Evolutionary conservation across 2,329 filamentous ascomycete species (phyloP).

Genomic region (Ophiostoma triangulosporum): DNA sequence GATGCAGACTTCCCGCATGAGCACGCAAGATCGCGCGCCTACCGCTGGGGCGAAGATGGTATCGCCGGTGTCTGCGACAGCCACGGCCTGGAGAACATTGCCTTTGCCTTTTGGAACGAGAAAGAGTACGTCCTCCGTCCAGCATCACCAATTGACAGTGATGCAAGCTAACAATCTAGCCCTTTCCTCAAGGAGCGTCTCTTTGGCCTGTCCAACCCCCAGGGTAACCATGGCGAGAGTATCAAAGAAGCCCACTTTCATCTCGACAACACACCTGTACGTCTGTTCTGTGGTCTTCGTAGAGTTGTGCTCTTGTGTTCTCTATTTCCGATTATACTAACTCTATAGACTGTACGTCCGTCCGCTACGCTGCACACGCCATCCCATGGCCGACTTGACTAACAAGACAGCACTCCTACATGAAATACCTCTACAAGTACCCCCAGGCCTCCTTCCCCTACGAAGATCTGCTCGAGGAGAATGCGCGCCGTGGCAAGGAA

Average conservation of each 20-base stretch:
- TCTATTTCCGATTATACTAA: conserved; percentile 16
- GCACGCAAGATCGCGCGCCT: conserved; percentile 74
- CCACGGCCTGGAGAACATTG: conserved; percentile 82
- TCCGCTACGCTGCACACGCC: background rate
- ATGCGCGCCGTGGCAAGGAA: conserved; percentile 58
- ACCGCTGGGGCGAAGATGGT: conserved; percentile 92
- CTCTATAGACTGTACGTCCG: conserved; percentile 30
- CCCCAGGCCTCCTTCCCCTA: conserved; percentile 88
- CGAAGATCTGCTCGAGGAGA: conserved; percentile 73
- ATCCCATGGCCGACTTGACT: background rate
- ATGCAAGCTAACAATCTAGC: conserved; percentile 44
- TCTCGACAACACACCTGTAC: conserved; percentile 75
- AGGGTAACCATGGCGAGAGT: conserved; percentile 94
- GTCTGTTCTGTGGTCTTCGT: conserved; percentile 22
- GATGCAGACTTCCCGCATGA: conserved; percentile 79
- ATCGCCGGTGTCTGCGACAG: conserved; percentile 90
- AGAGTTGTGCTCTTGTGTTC: too few species aligned
- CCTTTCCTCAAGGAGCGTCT: conserved; percentile 89
- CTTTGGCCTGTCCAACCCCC: conserved; percentile 88
- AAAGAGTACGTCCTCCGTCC: conserved; percentile 56
- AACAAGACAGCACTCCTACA: conserved; percentile 69
- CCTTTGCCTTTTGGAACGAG: conserved; percentile 95
- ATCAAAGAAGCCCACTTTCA: conserved; percentile 96
- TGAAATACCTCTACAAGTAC: conserved; percentile 98
- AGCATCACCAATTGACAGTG: background rate